Base-by-base conservation (phyloP, 345 rosid species). In the Turritis glabra region DNA sequence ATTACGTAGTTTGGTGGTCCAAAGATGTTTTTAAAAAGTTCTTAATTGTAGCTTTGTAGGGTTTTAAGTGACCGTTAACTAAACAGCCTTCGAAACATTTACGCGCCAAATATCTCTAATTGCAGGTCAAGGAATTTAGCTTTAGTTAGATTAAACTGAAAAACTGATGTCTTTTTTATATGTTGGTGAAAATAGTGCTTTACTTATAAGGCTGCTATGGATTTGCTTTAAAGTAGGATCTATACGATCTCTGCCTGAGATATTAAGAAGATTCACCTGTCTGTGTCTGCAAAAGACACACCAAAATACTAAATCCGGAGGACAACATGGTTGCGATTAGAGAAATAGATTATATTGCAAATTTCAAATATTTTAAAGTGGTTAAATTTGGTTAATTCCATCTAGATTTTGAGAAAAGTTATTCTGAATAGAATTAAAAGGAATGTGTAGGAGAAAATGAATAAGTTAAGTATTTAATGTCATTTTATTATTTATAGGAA, bases 151-250 rank as follows among this genome's bases (percentile, higher is more conserved):
- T 29, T 33, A 46, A 56, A 35, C 21, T 18, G 58, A 56, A 43
- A 54, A 55, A 15, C 21, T 56, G 56, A 60, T 59, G 50, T 75
- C 64, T 5, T 61, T 53, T 43, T 61, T 5, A 53, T 32, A 46
- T 33, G 51, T 76, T 62, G 80, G 80, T 76, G 75, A 62, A 59
- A 18, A 12, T 33, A 25, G 19, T 69, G 56, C 80, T 76, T 76
- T 62, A 76, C 80, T 76, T 76, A 25, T 54, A 76, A 69, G 80
- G 52, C 41, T 69, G 58, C 75, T 62, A 43, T 76, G 21, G 26
- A 15, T 61, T 27, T 62, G 80, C 80, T 69, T 69, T 62, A 50
- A 69, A 76, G 80, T 59, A 59, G 63, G 37, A 67, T 67, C 40
- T 67, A 30, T 64, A 19, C 7, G 10, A 17, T 55, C 40, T 55